phyloP scores from a whole-genome alignment of 441 rosid species.

The Aquilaria agallochum region DNA sequence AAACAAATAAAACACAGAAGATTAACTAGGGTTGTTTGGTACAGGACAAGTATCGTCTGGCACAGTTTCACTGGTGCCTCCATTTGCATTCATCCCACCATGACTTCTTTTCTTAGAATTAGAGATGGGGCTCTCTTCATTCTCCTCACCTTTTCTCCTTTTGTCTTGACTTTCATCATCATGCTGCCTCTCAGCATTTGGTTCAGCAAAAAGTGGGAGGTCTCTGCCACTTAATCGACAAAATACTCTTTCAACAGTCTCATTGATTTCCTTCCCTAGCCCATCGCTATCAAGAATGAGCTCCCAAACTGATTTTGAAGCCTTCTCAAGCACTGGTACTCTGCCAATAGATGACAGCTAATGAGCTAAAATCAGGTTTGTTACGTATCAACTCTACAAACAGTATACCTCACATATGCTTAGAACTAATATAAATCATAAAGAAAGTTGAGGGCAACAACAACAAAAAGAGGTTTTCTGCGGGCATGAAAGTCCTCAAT shows the following conservation, averaged over 20 bases:
- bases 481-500: no score
- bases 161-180: constrained; percentile 24
- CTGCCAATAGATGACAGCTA: constrained; percentile 28
- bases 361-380: not conserved
- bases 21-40: constrained; percentile 23
- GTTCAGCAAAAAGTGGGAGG: constrained; percentile 52
- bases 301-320: constrained; percentile 97
- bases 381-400: no score
- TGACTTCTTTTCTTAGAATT: constrained; percentile 58
- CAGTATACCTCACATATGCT: no score
- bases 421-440: no score
- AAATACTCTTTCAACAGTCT: constrained; percentile 65
- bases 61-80: constrained; percentile 33
- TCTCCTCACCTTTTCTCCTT: constrained; percentile 32
- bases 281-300: constrained; percentile 76
- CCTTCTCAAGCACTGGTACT: constrained; percentile 87
- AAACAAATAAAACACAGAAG: not conserved
- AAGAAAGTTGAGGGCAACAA: no score
- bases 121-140: constrained; percentile 36
- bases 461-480: no score
- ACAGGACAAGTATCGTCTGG: constrained; percentile 27
- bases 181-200: constrained; percentile 26
- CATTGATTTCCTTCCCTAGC: constrained; percentile 80
- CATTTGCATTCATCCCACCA: constrained; percentile 38
- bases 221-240: constrained; percentile 76